Evolutionary conservation across 1,284 basidiomycete species (phyloP).

Genomic region (Rhodotorula glutinis): DNA sequence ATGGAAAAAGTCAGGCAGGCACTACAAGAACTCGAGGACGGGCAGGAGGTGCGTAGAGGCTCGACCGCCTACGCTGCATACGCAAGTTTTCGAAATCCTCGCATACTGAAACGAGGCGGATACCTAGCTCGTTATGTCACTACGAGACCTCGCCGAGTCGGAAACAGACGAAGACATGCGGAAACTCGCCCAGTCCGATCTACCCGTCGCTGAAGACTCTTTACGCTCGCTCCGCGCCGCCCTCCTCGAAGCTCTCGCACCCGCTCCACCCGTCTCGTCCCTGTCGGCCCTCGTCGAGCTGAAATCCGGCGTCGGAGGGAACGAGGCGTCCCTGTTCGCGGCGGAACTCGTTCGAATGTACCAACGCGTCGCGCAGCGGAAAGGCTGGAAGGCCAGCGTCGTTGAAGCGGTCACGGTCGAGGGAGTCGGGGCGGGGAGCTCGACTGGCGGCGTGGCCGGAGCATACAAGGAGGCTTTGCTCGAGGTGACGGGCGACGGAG

Average conservation of each 20-base stretch:
- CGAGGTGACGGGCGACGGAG: slow-evolving; percentile 71
- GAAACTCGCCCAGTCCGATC: slow-evolving; percentile 70
- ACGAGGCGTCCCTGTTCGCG: slow-evolving; percentile 80
- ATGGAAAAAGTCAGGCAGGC: slow-evolving; percentile 20
- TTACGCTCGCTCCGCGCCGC: slow-evolving; percentile 56
- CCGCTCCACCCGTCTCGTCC: slow-evolving; percentile 61
- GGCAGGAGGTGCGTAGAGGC: slow-evolving; percentile 19
- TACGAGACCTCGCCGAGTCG: slow-evolving; percentile 21
- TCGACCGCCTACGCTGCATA: background rate
- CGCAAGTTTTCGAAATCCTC: background rate
- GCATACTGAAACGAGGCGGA: too few relatives aligned
- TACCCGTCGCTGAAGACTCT: slow-evolving; percentile 55
- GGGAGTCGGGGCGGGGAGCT: slow-evolving; percentile 15
- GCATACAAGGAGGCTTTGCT: slow-evolving; percentile 66
- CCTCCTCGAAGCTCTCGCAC: slow-evolving; percentile 70
- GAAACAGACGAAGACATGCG: slow-evolving; percentile 66
- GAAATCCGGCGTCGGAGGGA: slow-evolving; percentile 88
- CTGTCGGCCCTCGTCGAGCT: slow-evolving; percentile 82
- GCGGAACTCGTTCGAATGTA: slow-evolving; percentile 82
- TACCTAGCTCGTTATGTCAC: slow-evolving; percentile 21
- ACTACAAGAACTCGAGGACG: slow-evolving; percentile 16
- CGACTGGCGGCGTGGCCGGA: slow-evolving; percentile 4
- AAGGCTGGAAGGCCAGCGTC: slow-evolving; percentile 50
- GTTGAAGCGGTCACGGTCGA: slow-evolving; percentile 41
- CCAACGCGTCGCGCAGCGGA: slow-evolving; percentile 59